Evolutionary conservation across 1,284 basidiomycete genomes (phyloP), one percentile per base, ranked within the genome.

Genomic region (Heterobasidion irregulare): DNA sequence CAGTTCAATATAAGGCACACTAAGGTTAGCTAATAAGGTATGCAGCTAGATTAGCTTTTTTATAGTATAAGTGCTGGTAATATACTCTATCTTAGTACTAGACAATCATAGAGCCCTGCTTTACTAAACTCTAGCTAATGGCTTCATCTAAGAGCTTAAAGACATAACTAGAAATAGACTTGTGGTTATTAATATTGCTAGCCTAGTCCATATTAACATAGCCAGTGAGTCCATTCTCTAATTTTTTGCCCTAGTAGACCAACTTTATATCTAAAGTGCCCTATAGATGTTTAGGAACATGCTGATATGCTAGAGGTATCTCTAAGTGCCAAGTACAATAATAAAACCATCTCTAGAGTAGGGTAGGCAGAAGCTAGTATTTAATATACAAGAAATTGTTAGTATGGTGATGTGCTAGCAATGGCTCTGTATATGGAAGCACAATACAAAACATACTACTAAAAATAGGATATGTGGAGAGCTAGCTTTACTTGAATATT

Each of bases 271-370:
- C 47, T 8, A 59, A 47, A 0, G 76, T 75, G 2, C 71, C 70
- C 13, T 70, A 66, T 1, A 80, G 66, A 58, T 80, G 79, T 0
- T 66, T 64, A 0, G 78, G 61, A 3, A 77, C 65, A 6, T 66
- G 65, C 12, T 72, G 69, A 0, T 69, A 69, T 0, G 71, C 70
- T 1, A 65, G 63, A 70, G 76, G 58, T 79, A 76, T 0, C 52
- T 56, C 0, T n/a, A 19, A 0, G 58, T 61, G 9, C 63, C 64
- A 52, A 56, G 55, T 34, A 18, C 18, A 18, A 18, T 2, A 18
- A 1, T 2, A 18, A 18, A 18, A 18, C 18, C 1, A 18, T 2
- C 2, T 18, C 18, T 18, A 50, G 43, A 36, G 45, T 67, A 68
- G 76, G 54, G 68, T 68, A 0, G 64, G 61, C 26, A 0, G 79